phyloP scores from a whole-genome alignment of 257 asterid genomes.

The Solanum pennellii region DNA sequence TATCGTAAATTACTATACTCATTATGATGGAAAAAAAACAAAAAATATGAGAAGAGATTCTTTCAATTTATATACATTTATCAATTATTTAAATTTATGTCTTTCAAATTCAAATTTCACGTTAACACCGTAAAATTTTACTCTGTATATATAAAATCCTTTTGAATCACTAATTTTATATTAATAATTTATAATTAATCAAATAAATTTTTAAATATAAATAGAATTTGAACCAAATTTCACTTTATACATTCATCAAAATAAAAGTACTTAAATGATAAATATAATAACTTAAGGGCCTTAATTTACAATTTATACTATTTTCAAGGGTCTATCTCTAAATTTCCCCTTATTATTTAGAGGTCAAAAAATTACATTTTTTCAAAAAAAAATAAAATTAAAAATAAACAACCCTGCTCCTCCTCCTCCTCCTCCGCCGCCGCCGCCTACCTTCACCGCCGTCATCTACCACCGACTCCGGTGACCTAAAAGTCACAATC shows the following conservation, averaged over 20 bases:
- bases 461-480: not conserved
- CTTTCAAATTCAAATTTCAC: not conserved
- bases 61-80: not conserved
- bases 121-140: too few species aligned
- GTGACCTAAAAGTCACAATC: not conserved
- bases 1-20: not conserved
- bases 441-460: not conserved
- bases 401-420: not conserved
- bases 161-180: not conserved
- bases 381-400: not conserved
- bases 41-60: not conserved
- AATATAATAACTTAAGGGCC: not conserved
- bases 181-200: not conserved
- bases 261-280: not conserved
- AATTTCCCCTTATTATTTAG: not conserved
- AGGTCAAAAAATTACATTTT: not conserved
- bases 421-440: not conserved
- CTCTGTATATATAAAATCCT: not conserved
- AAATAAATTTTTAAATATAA: too few species aligned
- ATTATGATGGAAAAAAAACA: not conserved
- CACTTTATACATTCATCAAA: not conserved
- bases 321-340: not conserved
- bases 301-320: not conserved
- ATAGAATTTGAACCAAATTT: not conserved
- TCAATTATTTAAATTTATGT: too few species aligned